Evolutionary conservation across 805 yeast genomes (phyloP).

Genomic region (Candida maltosa): DNA sequence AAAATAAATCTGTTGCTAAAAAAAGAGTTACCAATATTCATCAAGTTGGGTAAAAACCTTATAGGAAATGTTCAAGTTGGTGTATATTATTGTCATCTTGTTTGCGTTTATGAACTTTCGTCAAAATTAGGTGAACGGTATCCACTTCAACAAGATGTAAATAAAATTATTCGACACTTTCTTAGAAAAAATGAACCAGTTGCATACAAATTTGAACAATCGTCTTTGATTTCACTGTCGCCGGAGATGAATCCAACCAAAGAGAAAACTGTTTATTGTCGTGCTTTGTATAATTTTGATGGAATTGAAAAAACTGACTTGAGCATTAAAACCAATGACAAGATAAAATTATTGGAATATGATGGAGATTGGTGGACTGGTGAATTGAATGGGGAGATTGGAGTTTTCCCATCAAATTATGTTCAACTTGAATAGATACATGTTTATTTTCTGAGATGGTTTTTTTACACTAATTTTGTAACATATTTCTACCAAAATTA

Average conservation of each 20-base stretch:
- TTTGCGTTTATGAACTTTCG: slow-evolving; percentile 27
- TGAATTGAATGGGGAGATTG: slow-evolving; percentile 19
- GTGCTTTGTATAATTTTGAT: slow-evolving; percentile 38
- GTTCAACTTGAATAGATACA: too few relatives aligned
- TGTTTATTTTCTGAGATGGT: too few relatives aligned
- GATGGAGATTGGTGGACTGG: slow-evolving; percentile 38
- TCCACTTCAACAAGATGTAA: neutral
- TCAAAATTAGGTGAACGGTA: slow-evolving; percentile 2
- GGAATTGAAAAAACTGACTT: slow-evolving; percentile 41
- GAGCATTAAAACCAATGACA: slow-evolving; percentile 40
- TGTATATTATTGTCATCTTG: slow-evolving; percentile 36
- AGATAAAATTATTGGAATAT: slow-evolving; percentile 32
- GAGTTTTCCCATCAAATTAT: slow-evolving; percentile 29
- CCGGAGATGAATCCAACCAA: neutral
- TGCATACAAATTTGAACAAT: slow-evolving; percentile 12
- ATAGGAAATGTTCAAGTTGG: slow-evolving; percentile 28
- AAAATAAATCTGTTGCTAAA: slow-evolving; percentile 36
- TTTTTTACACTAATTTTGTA: too few relatives aligned
- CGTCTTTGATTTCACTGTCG: slow-evolving; percentile 17
- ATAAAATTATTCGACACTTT: slow-evolving; percentile 9
- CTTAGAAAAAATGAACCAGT: slow-evolving; percentile 8
- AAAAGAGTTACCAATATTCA: slow-evolving; percentile 45
- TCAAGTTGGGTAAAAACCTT: slow-evolving; percentile 26
- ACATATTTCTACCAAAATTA: too few relatives aligned
- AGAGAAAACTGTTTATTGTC: slow-evolving; percentile 16